Conservation (phyloP, 2,329 filamentous ascomycete genomes). For the Aulographum hederae region DNA sequence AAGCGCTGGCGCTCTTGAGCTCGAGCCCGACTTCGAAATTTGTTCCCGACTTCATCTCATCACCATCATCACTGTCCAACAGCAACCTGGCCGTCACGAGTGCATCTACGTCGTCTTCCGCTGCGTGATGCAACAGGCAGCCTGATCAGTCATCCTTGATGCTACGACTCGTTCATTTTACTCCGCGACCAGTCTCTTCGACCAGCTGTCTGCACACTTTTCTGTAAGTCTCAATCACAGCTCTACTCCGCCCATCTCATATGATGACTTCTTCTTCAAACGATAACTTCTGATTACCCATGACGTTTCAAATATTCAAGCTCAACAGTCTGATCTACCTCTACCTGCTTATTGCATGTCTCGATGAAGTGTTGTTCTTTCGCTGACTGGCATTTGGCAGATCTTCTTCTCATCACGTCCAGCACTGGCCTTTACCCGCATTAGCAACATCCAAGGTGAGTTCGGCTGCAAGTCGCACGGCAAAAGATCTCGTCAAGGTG, state of each 20-base stretch:
- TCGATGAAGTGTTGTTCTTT: background rate
- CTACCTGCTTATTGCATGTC: background rate
- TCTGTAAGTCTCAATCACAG: background rate
- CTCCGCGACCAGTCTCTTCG: background rate
- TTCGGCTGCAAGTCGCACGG: background rate
- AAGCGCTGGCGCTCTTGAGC: too few species aligned
- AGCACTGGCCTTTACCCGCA: background rate
- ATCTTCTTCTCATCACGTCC: too few species aligned
- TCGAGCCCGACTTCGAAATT: too few species aligned
- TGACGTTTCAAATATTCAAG: slow-evolving; percentile 5
- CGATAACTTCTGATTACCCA: slow-evolving; percentile 6
- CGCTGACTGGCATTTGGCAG: too few species aligned
- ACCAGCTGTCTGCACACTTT: background rate
- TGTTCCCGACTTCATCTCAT: too few species aligned
- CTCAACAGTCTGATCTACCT: slow-evolving; percentile 5
- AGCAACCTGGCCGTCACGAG: too few species aligned
- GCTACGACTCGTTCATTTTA: background rate
- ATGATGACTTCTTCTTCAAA: slow-evolving; percentile 3
- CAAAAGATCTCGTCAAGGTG: background rate
- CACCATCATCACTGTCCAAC: too few species aligned
- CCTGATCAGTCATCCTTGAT: background rate
- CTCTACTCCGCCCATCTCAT: background rate
- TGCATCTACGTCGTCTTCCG: background rate
- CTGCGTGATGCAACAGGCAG: background rate
- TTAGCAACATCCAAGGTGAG: background rate